Base-by-base conservation (phyloP, 2,329 filamentous ascomycete genomes). In the Atkinsonella hypoxylon region DNA sequence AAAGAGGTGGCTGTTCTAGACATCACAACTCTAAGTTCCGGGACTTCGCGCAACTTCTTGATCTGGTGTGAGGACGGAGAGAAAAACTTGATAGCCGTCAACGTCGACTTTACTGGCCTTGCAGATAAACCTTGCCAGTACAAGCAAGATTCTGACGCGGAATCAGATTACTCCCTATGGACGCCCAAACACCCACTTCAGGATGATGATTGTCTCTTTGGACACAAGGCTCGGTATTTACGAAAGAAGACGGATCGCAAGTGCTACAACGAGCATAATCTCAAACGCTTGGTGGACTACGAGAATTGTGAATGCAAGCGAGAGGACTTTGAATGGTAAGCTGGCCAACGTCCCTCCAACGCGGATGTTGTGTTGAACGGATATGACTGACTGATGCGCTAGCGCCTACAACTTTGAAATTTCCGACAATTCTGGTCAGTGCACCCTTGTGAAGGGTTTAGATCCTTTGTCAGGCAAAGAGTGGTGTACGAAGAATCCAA, bases 361-460 rank as follows among this genome's bases (percentile, higher is more conserved):
- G 9, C 13, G 17, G 3, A 38, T 51, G 53, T 66, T 69, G 58
- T 69, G 56, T 18, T 18, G 3, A 30, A 12, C 30, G 41, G 32
- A 31, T 4, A 48, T 44, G 18, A 45, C 50, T 52, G 30, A 52
- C 39, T 18, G 6, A 15, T 45, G 18, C 2, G 9, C 30, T 57
- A 93, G 88, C 69, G 91, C 94, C 64, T 98, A 89, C 75, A 98
- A 98, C 68, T 98, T 81, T 67, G 83, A 97, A 64, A 80, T 86
- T 45, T 80, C 87, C 65, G 77, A 71, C 34, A 76, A 71, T 30
- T 86, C 90, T 61, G 85, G 85, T 45, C 81, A 85, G 55, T 98
- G 93, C 69, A 68, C 67, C 5, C 79, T 94, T 12, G 89, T 97
- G 1, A 67, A 77, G 0, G 91, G 91, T 13, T 78, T 89, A 40